Base-by-base conservation (phyloP, 2,329 filamentous ascomycete species). In the Colletotrichum filicis region DNA sequence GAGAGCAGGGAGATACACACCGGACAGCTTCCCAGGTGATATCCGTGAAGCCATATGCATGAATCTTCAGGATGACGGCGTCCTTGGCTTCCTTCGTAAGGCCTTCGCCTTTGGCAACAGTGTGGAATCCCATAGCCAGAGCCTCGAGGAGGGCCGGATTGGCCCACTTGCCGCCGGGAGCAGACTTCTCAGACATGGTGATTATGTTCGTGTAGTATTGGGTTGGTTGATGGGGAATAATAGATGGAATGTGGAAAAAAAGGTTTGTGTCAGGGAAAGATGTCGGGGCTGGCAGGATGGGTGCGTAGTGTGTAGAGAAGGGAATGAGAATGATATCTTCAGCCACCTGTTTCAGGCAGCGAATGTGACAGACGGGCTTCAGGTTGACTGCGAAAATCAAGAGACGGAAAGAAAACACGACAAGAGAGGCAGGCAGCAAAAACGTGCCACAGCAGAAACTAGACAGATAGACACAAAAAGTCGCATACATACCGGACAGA, bases 1-100 rank as follows among this genome's bases (percentile, higher is more conserved):
- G 37, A 42, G 16, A 6, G 37, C 37, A 42, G 16, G 37, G 1
- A 42, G 37, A 4, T 11, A 79, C 84, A 62, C 80, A 86, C 86
- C 86, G 83, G 63, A 87, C 80, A 2, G 79, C 85, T 52, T 87
- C 83, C 84, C 85, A 87, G 6, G 82, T 83, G 14, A 84, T 53
- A n/a, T 68, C 82, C 5, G 74, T 65, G 64, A 82, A 78, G 7
- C 83, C 80, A 5, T 74, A 75, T 11, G 75, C 52, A n/a, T 78
- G 75, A 65, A 86, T 77, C 16, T 79, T 79, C 12, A 71, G 74
- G 57, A 80, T 76, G 60, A 87, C 75, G 1, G 76, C 76, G 0
- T 78, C 77, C 59, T 80, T 81, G 55, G 79, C 74, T 28, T 78
- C 71, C 16, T 78, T 59, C 16, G 74, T 77, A 66, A 85, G 78